A percentile compares a stretch with the other conserved stretches of the same genome.
Conservation (phyloP, 352 stramenopile species). For the Phytopythium cucurbitacearum region DNA sequence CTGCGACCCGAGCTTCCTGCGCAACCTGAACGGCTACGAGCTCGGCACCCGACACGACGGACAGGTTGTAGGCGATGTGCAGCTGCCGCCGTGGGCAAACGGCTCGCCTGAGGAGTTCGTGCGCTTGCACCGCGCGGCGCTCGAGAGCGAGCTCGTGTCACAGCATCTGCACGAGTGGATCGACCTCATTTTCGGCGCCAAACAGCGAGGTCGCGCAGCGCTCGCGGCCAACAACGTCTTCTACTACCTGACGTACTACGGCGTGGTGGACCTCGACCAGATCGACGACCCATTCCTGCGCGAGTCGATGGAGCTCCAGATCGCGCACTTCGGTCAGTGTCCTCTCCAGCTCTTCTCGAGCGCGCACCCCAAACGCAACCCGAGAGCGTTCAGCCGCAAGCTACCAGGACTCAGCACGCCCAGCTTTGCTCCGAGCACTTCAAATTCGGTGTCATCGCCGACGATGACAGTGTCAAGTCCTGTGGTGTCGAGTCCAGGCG, state of each 20-base stretch:
- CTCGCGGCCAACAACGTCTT: constrained; percentile 97
- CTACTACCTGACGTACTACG: constrained; percentile 91
- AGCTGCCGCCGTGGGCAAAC: constrained; percentile 96
- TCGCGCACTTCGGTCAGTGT: constrained; percentile 98
- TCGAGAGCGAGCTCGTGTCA: constrained; percentile 99
- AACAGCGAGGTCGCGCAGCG: constrained; percentile 94
- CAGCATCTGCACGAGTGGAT: constrained; percentile 97
- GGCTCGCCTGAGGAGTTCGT: constrained; percentile 95
- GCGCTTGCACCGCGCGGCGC: constrained; percentile 90
- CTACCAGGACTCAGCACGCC: not conserved
- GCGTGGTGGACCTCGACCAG: constrained; percentile 95
- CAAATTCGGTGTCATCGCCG: too few species aligned
- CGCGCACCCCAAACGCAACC: constrained; percentile 64
- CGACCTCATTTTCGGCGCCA: constrained; percentile 99
- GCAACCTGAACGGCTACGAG: constrained; percentile 95
- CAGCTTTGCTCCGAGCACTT: not conserved
- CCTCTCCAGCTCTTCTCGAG: constrained; percentile 92
- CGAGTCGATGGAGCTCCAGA: constrained; percentile 96
- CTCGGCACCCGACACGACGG: constrained; percentile 90
- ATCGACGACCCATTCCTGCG: constrained; percentile 93
- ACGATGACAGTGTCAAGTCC: not conserved
- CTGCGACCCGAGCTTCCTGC: constrained; percentile 92
- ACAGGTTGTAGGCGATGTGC: constrained; percentile 90
- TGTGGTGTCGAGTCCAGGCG: too few species aligned
- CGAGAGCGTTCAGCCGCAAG: constrained; percentile 14